These are phyloP conservation scores for Beauveria varroae DNA, from an alignment of 2,329 filamentous ascomycete genomes.

Conservation along the genomic window DNA sequence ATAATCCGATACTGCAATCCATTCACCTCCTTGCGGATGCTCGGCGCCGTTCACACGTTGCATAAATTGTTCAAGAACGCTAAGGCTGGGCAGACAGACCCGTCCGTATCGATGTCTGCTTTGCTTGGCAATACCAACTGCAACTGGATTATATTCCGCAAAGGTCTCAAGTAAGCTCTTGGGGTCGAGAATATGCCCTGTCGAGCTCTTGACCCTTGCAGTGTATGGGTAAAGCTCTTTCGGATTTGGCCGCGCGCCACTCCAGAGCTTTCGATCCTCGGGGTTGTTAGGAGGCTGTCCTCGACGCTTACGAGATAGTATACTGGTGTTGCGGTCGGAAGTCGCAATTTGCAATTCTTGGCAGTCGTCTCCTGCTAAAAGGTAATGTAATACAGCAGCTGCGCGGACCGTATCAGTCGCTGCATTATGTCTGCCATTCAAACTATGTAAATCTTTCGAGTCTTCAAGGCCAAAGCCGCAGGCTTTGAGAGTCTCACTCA, in stretches of 20 bases:
- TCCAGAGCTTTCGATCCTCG: background rate
- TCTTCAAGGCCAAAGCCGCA: background rate
- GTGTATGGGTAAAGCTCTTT: slow-evolving; percentile 5
- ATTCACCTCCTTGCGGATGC: background rate
- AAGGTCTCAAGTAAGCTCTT: background rate
- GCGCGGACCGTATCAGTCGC: background rate
- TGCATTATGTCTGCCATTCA: background rate
- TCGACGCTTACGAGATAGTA: background rate
- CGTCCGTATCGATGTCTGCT: background rate
- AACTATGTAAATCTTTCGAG: background rate
- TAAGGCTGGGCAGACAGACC: background rate
- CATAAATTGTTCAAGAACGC: background rate
- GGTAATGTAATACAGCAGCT: background rate
- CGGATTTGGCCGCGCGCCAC: background rate
- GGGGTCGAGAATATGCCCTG: background rate
- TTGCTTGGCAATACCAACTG: background rate
- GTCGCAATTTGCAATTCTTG: background rate
- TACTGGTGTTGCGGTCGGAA: background rate
- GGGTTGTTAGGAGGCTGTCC: background rate
- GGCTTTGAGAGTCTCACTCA: background rate
- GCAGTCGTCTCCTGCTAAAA: background rate
- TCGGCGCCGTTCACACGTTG: background rate
- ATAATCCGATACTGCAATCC: background rate
- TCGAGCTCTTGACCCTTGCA: background rate
- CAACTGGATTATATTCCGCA: background rate